Evolutionary conservation across 2,329 filamentous ascomycete species (phyloP).

Genomic region (Tolypocladium tundrense): DNA sequence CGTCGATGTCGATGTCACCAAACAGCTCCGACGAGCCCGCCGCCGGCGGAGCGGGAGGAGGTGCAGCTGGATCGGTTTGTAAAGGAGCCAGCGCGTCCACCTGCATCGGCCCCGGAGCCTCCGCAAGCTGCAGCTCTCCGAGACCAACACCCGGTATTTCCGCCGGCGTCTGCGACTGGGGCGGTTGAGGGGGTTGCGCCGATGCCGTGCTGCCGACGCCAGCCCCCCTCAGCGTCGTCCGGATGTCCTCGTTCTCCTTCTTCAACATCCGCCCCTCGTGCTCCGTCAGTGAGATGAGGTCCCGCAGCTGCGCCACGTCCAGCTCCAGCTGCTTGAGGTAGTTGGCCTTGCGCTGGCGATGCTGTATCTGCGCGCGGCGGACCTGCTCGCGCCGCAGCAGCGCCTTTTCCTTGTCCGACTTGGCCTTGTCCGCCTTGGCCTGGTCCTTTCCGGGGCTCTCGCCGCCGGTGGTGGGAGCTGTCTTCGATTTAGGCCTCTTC

Average conservation of each 20-base stretch:
- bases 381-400: slow-evolving; percentile 40
- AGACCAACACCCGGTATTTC: background rate
- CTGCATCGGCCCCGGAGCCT: background rate
- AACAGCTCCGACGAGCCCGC: slow-evolving; percentile 16
- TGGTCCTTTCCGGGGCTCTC: slow-evolving; percentile 1
- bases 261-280: slow-evolving; percentile 25
- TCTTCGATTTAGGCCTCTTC: background rate
- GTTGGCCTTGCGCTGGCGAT: slow-evolving; percentile 45
- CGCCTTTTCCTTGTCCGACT: slow-evolving; percentile 26
- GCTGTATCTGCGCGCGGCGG: slow-evolving; percentile 41
- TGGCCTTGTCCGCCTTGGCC: slow-evolving; percentile 1
- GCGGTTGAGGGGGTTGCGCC: background rate
- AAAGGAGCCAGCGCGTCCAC: background rate
- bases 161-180: background rate
- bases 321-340: slow-evolving; percentile 44
- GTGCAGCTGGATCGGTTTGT: background rate
- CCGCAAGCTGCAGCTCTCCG: background rate
- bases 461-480: background rate
- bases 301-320: slow-evolving; percentile 36
- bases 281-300: slow-evolving; percentile 32
- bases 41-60: background rate
- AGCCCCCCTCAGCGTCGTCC: slow-evolving; percentile 17
- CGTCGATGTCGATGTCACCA: slow-evolving; percentile 23
- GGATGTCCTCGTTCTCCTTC: slow-evolving; percentile 34
- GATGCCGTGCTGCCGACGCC: slow-evolving; percentile 5